Percentiles rank a stretch among this genome's conserved stretches.
Conservation (phyloP, 805 yeast genomes). For the Starmerella vitae region DNA sequence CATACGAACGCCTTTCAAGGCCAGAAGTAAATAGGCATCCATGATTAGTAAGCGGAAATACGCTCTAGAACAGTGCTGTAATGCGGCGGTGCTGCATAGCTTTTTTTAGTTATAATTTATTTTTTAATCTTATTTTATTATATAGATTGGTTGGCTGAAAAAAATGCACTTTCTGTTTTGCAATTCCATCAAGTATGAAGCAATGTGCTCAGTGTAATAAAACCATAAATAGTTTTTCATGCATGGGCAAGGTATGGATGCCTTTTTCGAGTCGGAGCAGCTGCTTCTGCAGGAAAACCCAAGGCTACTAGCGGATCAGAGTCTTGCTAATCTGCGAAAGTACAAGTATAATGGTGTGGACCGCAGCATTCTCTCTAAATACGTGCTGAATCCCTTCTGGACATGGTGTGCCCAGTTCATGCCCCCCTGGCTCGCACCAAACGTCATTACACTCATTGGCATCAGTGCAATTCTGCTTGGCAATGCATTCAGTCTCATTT, state of each 20-base stretch:
- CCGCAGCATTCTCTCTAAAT: conserved; percentile 63
- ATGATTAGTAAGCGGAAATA: too few relatives aligned
- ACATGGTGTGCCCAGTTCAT: conserved; percentile 58
- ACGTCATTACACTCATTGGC: conserved; percentile 75
- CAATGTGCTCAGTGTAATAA: too few relatives aligned
- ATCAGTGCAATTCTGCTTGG: conserved; percentile 56
- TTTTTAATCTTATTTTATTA: too few relatives aligned
- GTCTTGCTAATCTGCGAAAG: conserved; percentile 19
- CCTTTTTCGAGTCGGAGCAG: conserved; percentile 23
- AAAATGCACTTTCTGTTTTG: too few relatives aligned
- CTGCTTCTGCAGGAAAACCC: conserved; percentile 18
- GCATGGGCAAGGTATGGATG: too few relatives aligned
- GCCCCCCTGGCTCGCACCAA: conserved; percentile 91
- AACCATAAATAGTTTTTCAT: too few relatives aligned
- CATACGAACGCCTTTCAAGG: conserved; percentile 56
- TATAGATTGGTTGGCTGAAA: too few relatives aligned
- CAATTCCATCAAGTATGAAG: too few relatives aligned
- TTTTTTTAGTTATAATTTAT: too few relatives aligned
- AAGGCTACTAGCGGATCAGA: conserved; percentile 18
- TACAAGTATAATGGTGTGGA: conserved; percentile 42
- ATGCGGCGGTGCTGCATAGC: too few relatives aligned
- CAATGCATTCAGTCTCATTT: conserved; percentile 45
- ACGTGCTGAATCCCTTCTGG: conserved; percentile 80
- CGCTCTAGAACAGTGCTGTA: too few relatives aligned
- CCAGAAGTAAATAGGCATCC: conserved; percentile 54